Base-by-base conservation (phyloP, 441 rosid species). In the Isatis lusitanica region DNA sequence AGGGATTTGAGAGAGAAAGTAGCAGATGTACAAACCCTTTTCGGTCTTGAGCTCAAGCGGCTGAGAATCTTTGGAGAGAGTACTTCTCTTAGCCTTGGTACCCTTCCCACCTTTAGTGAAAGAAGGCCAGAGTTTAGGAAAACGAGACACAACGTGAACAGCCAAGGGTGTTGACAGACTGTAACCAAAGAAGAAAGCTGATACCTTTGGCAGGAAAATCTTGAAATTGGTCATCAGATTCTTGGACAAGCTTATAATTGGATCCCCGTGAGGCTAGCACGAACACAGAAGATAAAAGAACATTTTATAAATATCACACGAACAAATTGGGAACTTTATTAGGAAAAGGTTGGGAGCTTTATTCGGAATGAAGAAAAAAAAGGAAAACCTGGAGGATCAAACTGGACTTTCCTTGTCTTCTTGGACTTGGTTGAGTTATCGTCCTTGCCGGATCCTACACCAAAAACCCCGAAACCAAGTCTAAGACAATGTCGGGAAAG, bases 1-100 rank as follows among this genome's bases (percentile, higher is more conserved):
- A 38, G 21, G 44, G 57, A 3, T 15, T 74, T 52, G 38, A 57
- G 17, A 35, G 40, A 53, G 61, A 16, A 52, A 47, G 11, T 18
- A 36, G 61, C 12, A 26, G 10, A 26, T 52, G 18, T 3, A 61
- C 77, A 35, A 74, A 89, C 98, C 98, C 66, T 76, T 80, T 76
- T 88, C 93, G 53, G 83, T 59, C 59, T 73, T 87, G 77, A 93
- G 86, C 85, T 86, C 93, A 65, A 79, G 88, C 35, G 87, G 81
- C 47, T 50, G 80, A 40, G 86, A 68, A 65, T 83, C 92, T 78
- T 86, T 88, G 17, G 83, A 44, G 55, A 52, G 68, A 33, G 82
- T 42, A 72, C 50, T 73, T 71, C 85, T 87, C 28, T 66, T 86
- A 58, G 73, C 78, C 68, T 82, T 87, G 68, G 63, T 83, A 61